phyloP scores from a whole-genome alignment of 148 eudicot genomes.

The Amaranthus hypochondriacus region DNA sequence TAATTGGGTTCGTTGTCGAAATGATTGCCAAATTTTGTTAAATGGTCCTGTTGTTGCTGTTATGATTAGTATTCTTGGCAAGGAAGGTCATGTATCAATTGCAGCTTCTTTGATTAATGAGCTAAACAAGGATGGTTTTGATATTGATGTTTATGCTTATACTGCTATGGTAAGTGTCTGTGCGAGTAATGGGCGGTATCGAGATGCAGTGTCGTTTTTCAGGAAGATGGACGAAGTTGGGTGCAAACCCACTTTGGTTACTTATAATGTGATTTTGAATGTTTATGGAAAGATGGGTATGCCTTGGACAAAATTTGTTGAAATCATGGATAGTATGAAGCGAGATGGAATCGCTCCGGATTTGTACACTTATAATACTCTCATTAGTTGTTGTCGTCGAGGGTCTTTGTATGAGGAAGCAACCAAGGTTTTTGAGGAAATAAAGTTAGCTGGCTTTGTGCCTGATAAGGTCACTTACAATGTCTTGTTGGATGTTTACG shows the following conservation, averaged over 20 bases:
- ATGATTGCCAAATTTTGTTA: conserved; percentile 32
- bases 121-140: conserved; percentile 55
- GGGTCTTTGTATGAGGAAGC: conserved; percentile 84
- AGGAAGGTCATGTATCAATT: conserved; percentile 54
- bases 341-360: conserved; percentile 61
- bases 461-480: conserved; percentile 94
- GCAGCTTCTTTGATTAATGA: conserved; percentile 54
- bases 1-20: conserved; percentile 49
- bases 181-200: conserved; percentile 68
- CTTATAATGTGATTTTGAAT: conserved; percentile 73
- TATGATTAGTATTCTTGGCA: conserved; percentile 62
- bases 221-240: conserved; percentile 82
- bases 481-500: conserved; percentile 87
- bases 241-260: conserved; percentile 75
- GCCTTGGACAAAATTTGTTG: conserved; percentile 66
- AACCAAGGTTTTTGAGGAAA: conserved; percentile 58
- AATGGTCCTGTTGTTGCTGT: conserved; percentile 67
- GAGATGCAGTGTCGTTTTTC: conserved; percentile 69
- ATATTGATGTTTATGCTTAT: conserved; percentile 73
- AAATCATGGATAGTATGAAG: conserved; percentile 60
- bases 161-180: conserved; percentile 71
- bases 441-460: conserved; percentile 61
- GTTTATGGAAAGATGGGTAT: conserved; percentile 88
- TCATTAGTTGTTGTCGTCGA: conserved; percentile 77
- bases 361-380: conserved; percentile 81